These are phyloP conservation scores for Mycena amicta DNA, from an alignment of 768 basidiomycete species.

Conservation along the genomic window DNA sequence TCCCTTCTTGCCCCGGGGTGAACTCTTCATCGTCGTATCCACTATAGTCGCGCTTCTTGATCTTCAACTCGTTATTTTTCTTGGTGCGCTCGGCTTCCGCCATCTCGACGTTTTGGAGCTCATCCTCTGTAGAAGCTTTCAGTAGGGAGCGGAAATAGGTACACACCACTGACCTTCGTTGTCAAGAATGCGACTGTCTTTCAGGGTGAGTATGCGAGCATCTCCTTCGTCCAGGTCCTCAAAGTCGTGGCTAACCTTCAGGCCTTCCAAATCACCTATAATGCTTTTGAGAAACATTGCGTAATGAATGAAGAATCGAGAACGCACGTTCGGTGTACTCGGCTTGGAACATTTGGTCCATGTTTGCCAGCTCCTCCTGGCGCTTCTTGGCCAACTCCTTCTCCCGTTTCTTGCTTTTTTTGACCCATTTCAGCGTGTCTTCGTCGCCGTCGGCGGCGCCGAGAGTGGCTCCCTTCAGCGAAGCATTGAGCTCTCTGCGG, in stretches of 20 bases:
- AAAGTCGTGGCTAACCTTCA: slow-evolving; percentile 96
- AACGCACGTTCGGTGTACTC: slow-evolving; percentile 86
- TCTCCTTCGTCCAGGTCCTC: slow-evolving; percentile 92
- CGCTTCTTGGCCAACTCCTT: slow-evolving; percentile 86
- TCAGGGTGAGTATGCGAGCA: slow-evolving; percentile 93
- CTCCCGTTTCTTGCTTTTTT: slow-evolving; percentile 86
- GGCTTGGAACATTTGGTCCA: slow-evolving; percentile 73
- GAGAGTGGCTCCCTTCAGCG: slow-evolving; percentile 90
- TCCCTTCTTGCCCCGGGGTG: slow-evolving; percentile 66
- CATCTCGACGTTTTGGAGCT: slow-evolving; percentile 94
- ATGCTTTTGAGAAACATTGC: too few species aligned
- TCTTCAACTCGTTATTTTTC: slow-evolving; percentile 82
- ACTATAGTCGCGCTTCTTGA: slow-evolving; percentile 86
- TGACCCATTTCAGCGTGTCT: slow-evolving; percentile 88
- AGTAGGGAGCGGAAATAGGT: background rate
- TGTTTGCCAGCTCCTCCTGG: slow-evolving; percentile 79
- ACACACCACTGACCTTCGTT: slow-evolving; percentile 70
- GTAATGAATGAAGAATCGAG: too few species aligned
- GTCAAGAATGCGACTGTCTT: slow-evolving; percentile 93
- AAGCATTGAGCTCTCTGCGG: slow-evolving; percentile 87
- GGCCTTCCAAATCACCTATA: slow-evolving; percentile 86
- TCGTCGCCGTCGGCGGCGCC: slow-evolving; percentile 85
- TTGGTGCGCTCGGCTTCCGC: slow-evolving; percentile 83
- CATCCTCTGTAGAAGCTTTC: slow-evolving; percentile 73
- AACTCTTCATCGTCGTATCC: slow-evolving; percentile 98